Evolutionary conservation across 176 grass and related monocot genomes (phyloP), one percentile per base, ranked within the genome.

Genomic region (Rhipidocladum racemiflorum): DNA sequence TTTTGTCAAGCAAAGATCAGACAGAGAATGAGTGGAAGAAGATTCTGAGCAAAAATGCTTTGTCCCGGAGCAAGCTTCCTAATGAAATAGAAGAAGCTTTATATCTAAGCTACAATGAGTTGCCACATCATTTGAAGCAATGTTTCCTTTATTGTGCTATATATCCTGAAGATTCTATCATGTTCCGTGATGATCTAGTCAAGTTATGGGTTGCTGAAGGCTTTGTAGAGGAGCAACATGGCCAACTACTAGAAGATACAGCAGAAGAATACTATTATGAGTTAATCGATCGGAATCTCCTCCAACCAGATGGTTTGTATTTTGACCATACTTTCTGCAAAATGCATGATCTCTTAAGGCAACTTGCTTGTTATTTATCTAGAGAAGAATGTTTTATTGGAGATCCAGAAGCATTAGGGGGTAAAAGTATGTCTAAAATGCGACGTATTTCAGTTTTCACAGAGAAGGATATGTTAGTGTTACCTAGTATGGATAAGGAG

Each of bases 141-240:
- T 91, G 85, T 28, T 91, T 91, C 12, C 81, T 85, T n/a, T 85
- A 57, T 29, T 85, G 61, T 43, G 51, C 45, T 5, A 25, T 85
- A 5, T 77, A 14, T 17, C 59, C 62, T 0, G 30, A 81, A 82
- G 36, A 73, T 49, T 3, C 0, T 2, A 21, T 0, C 5, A 25
- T 75, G 0, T 0, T 1, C 0, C 53, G 56, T 20, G 0, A 54
- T 1, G 43, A 82, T 24, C 65, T 93, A 75, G 32, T 60, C 2
- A 70, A 38, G 15, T 17, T 42, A 27, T 92, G 84, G 81, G 28
- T 87, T 3, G 87, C 84, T 15, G 84, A 82, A 77, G 84, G 84
- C 0, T 77, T 92, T 20, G 27, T 89, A 24, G 1, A 60, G 8
- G 53, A 68, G 38, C 5, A 59, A 48, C 27, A 34, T 23, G 61